Conservation (phyloP, 1,284 basidiomycete genomes). For the Cryptococcus floricola region DNA sequence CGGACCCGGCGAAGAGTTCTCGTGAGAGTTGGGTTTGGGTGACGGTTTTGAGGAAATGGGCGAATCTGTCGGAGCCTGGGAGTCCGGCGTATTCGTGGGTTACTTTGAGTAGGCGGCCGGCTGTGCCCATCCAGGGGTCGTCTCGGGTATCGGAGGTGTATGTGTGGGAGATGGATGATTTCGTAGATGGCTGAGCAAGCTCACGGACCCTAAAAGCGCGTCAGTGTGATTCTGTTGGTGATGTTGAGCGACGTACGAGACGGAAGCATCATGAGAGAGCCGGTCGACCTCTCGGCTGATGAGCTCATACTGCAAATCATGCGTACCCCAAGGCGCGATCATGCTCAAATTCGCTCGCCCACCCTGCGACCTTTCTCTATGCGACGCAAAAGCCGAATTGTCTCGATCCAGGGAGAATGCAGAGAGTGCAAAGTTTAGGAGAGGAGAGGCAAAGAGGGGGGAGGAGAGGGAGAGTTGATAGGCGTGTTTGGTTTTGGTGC, state of each 20-base stretch:
- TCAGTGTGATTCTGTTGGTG: neutral
- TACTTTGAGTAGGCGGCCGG: constrained; percentile 62
- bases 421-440: constrained; percentile 39
- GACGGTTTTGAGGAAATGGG: constrained; percentile 68
- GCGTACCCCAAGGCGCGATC: constrained; percentile 55
- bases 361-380: constrained; percentile 51
- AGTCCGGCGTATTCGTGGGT: constrained; percentile 74
- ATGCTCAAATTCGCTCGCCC: constrained; percentile 43
- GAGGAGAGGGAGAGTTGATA: constrained; percentile 57
- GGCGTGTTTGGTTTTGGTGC: constrained; percentile 80
- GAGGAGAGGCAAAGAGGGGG: constrained; percentile 45
- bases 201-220: constrained; percentile 64
- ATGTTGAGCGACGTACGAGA: constrained; percentile 57
- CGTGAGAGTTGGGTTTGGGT: constrained; percentile 64
- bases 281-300: constrained; percentile 68
- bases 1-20: constrained; percentile 50
- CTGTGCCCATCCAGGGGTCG: constrained; percentile 62
- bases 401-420: constrained; percentile 52
- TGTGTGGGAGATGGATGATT: constrained; percentile 78
- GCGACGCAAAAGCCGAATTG: constrained; percentile 50
- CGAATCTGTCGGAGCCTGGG: constrained; percentile 59
- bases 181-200: constrained; percentile 71
- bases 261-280: constrained; percentile 68
- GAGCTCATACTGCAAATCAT: constrained; percentile 78
- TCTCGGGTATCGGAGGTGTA: constrained; percentile 77